Evolutionary conservation across 129 eudicot genomes (phyloP).

Genomic region (Flaveria brownii): DNA sequence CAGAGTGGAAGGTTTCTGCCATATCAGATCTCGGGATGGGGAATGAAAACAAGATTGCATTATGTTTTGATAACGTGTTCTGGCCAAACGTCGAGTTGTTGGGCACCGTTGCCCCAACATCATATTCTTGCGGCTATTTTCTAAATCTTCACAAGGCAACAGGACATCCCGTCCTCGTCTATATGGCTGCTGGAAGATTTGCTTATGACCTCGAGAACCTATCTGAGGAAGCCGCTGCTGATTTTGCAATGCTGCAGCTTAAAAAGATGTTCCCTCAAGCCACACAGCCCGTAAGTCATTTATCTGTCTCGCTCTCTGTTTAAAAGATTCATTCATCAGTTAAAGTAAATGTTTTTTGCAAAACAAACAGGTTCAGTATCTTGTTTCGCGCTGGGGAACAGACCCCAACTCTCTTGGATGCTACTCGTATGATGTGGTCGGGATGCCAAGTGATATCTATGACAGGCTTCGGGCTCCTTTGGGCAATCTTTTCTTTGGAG

Average conservation of each 20-base stretch:
- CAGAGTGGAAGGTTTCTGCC: slow-evolving; percentile 88
- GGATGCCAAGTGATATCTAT: slow-evolving; percentile 78
- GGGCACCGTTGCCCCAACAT: slow-evolving; percentile 85
- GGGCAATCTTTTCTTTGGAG: slow-evolving; percentile 88
- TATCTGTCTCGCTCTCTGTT: too few relatives aligned
- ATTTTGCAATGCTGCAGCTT: slow-evolving; percentile 84
- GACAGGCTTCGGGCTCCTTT: slow-evolving; percentile 84
- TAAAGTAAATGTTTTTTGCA: background rate
- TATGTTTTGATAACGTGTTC: slow-evolving; percentile 72
- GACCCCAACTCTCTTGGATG: slow-evolving; percentile 83
- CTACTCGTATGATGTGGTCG: slow-evolving; percentile 89
- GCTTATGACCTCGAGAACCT: slow-evolving; percentile 89
- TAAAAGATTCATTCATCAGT: background rate
- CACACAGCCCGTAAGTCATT: slow-evolving; percentile 73
- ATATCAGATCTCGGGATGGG: slow-evolving; percentile 95
- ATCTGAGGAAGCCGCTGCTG: slow-evolving; percentile 70
- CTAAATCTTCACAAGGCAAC: slow-evolving; percentile 93
- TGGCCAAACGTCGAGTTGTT: slow-evolving; percentile 89
- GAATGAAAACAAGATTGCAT: slow-evolving; percentile 90
- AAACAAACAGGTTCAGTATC: slow-evolving; percentile 66
- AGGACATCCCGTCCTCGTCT: slow-evolving; percentile 92
- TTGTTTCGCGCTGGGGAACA: slow-evolving; percentile 88
- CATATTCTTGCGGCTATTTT: slow-evolving; percentile 93
- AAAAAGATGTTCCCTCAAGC: slow-evolving; percentile 86
- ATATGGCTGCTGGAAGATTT: slow-evolving; percentile 96